These are phyloP conservation scores for Penicillium roqueforti DNA, from an alignment of 495 filamentous ascomycete genomes.

Conservation along the genomic window DNA sequence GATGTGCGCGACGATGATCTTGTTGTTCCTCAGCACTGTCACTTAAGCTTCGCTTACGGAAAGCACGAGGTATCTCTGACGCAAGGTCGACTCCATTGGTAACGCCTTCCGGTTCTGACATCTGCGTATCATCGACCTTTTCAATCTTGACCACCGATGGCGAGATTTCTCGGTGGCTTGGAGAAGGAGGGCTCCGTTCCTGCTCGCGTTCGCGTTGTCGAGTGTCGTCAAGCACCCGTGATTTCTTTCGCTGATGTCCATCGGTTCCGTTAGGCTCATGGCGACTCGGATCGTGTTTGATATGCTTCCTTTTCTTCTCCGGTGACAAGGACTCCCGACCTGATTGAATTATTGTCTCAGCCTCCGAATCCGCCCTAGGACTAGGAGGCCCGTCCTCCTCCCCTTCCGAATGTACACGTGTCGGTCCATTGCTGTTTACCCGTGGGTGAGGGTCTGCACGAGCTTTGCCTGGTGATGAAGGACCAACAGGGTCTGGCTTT, in stretches of 20 bases:
- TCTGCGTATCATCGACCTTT: constrained; percentile 29
- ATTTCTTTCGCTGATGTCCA: constrained; percentile 48
- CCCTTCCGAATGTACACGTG: constrained; percentile 22
- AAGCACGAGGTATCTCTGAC: constrained; percentile 19
- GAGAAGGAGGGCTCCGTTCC: constrained; percentile 25
- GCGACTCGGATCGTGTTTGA: constrained; percentile 58
- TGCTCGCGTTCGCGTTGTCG: constrained; percentile 15
- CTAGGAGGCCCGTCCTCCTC: constrained; percentile 36
- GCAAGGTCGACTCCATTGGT: constrained; percentile 14
- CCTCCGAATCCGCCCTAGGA: constrained; percentile 64
- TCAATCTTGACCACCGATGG: constrained; percentile 37
- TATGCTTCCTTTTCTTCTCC: constrained; percentile 62
- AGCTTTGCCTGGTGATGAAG: constrained; percentile 25
- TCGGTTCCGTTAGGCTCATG: constrained; percentile 36
- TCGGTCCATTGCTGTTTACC: constrained; percentile 20
- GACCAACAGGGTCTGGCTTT: constrained; percentile 31
- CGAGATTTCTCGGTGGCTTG: constrained; percentile 27
- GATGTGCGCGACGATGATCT: constrained; percentile 22
- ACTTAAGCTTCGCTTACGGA: constrained; percentile 43
- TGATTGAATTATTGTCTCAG: constrained; percentile 74
- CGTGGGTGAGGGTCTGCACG: constrained; percentile 15
- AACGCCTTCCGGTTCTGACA: constrained; percentile 22
- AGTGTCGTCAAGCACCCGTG: constrained; percentile 27
- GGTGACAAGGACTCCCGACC: constrained; percentile 67
- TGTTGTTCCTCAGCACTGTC: constrained; percentile 38